A percentile compares a stretch with the other conserved stretches of the same genome.
Conservation (phyloP, 2,329 filamentous ascomycete genomes). For the Fusarium kyushuense region DNA sequence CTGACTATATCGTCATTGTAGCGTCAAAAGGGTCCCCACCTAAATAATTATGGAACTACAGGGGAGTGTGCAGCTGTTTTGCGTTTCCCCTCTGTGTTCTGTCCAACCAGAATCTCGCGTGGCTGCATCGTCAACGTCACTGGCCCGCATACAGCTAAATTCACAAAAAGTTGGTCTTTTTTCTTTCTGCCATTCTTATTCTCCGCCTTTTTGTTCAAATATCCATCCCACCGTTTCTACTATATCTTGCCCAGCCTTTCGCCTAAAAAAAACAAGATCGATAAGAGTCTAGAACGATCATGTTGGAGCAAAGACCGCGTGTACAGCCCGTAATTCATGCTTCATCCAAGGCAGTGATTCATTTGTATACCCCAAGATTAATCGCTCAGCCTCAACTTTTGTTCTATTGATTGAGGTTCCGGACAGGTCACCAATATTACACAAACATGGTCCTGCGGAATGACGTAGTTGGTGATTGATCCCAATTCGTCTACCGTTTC, state of each 20-base stretch:
- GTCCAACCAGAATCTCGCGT: constrained; percentile 40
- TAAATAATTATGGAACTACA: constrained; percentile 12
- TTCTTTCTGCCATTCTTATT: constrained; percentile 13
- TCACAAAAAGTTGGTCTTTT: neutral
- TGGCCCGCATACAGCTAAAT: constrained; percentile 28
- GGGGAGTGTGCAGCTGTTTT: constrained; percentile 25
- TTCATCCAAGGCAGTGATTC: neutral
- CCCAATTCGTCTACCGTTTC: constrained; percentile 28
- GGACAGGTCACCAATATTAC: constrained; percentile 10
- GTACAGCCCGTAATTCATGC: neutral
- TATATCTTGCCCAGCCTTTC: constrained; percentile 8
- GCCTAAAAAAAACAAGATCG: neutral
- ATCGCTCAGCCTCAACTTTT: neutral
- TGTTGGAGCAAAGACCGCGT: neutral
- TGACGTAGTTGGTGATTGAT: constrained; percentile 40
- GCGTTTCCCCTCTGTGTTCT: neutral
- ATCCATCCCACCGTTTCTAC: neutral
- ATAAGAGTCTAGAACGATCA: constrained; percentile 29
- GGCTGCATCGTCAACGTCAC: constrained; percentile 45
- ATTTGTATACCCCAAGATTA: neutral
- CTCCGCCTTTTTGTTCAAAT: constrained; percentile 29
- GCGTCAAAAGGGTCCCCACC: constrained; percentile 50
- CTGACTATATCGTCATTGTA: constrained; percentile 44
- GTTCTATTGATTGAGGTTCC: constrained; percentile 16
- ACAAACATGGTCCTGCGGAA: constrained; percentile 26